Percentiles rank a stretch among this genome's conserved stretches.
Conservation (phyloP, 108 stramenopile species). For the Poteriospumella lacustris region DNA sequence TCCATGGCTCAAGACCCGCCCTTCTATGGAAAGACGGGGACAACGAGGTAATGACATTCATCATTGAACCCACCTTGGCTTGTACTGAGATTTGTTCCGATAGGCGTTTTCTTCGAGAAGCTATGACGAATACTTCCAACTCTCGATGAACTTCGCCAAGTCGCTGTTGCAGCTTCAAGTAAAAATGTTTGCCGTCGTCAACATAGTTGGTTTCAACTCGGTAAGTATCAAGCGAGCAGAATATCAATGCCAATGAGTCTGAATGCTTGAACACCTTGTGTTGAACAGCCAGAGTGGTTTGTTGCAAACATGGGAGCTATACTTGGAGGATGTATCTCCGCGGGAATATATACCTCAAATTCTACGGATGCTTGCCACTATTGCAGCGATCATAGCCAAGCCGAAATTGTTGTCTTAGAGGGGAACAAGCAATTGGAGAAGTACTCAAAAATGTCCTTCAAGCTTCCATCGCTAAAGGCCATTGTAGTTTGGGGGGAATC, state of each 20-base stretch:
- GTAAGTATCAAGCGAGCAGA: conserved; percentile 35
- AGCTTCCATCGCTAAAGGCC: conserved; percentile 57
- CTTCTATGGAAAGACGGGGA: too few species aligned
- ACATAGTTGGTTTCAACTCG: conserved; percentile 69
- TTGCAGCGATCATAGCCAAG: conserved; percentile 63
- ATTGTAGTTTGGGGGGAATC: conserved; percentile 54
- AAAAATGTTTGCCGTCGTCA: conserved; percentile 55
- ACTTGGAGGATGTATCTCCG: conserved; percentile 60
- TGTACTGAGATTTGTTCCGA: too few species aligned
- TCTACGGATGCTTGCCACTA: conserved; percentile 58
- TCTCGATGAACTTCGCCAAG: conserved; percentile 67
- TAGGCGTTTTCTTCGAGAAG: too few species aligned
- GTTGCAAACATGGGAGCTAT: conserved; percentile 61
- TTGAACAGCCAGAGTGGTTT: conserved; percentile 48
- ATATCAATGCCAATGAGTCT: neutral
- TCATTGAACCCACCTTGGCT: too few species aligned
- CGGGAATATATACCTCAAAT: conserved; percentile 68
- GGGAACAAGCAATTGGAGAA: conserved; percentile 58
- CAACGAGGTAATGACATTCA: too few species aligned
- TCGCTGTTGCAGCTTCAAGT: conserved; percentile 60
- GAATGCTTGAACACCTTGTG: neutral
- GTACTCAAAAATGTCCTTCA: conserved; percentile 44
- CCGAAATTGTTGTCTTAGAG: conserved; percentile 63
- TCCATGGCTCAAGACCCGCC: too few species aligned
- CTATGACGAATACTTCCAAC: too few species aligned